Evolutionary conservation across 345 rosid genomes (phyloP), one percentile per base, ranked within the genome.

Genomic region (Corymbia maculata): DNA sequence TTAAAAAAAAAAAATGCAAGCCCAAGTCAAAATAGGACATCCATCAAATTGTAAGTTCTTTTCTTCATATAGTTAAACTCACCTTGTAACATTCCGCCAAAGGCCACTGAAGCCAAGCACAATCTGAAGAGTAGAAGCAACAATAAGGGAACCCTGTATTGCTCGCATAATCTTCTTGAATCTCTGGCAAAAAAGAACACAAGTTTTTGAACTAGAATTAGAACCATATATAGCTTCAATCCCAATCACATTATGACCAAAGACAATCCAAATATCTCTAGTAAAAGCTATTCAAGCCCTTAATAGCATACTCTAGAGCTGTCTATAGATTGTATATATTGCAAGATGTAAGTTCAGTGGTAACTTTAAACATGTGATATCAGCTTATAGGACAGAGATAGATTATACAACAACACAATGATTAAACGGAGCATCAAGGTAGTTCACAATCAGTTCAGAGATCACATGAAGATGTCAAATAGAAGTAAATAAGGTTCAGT

Each of bases 101-200:
- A 98, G 98, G 84, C 99, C 99, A 91, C 98, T 98, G 92, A 98
- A 98, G 88, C 99, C 99, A 53, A 98, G 96, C 86, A 97, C 98
- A 87, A 98, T 98, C 92, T 98, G 99, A 92, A 98, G 98, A 55
- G 96, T 93, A 51, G 99, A 97, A 88, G 99, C 97, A 22, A 98
- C 97, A 91, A 98, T 97, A 51, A 98, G 94, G 42, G 99, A 92
- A 88, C 99, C 99, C 92, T 98, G 99, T n/a, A 94, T 98, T 86
- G 99, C 99, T 88, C 99, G 94, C 97, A 98, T 97, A 85, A 90
- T 97, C 92, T 93, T 95, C 89, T 86, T 32, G 49, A 86, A 86
- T 59, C 64, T 86, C 87, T 86, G 87, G 49, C 51, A 50, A 66
- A 75, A 68, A 2, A 30, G 45, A 47, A 68, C 36, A 9, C 12